Evolutionary conservation across 768 basidiomycete species (phyloP), one percentile per base, ranked within the genome.

Genomic region (Ramaria sp.): DNA sequence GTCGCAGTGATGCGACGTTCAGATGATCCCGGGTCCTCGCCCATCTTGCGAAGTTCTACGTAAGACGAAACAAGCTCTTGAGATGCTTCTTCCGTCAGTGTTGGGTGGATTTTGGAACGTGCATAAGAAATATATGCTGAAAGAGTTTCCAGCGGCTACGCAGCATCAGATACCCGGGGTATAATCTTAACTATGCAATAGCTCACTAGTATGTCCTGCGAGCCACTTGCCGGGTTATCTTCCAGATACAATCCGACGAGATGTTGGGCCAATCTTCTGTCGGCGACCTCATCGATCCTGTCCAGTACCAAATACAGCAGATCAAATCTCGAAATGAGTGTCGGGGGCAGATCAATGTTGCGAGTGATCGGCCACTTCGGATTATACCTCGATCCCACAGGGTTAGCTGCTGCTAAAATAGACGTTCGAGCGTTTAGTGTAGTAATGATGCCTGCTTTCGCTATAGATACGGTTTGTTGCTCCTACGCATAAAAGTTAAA

Each of bases 391-490:
- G 91, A 94, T 16, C 89, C 91, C 25, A 98, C 88, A 0, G 96
- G 96, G 65, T 99, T 98, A 22, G 96, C 96, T 5, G 94, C 96
- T 1, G 96, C 96, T 9, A 99, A 76, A 60, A 99, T 93, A 0
- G 95, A 97, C 0, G 96, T 98, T n/a, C 96, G 78, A 0, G 96
- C 96, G 62, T 99, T 99, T 56, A 99, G 75, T 0, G 96, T 99
- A 0, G 96, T 97, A 64, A 97, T 97, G 60, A 99, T 99, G 9
- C 96, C 96, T 0, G 96, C 96, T 70, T 98, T 99, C 5, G 96
- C 96, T 58, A 98, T 95, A 3, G 94, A 97, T 18, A 97, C 95
- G 0, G 95, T 98, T 82, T 97, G 94, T 82, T 97, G 94, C 79
- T 98, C 94, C 94, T 96, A 58, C 10, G 5, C 15, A 41, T 47